Evolutionary conservation across 257 asterid species (phyloP), one percentile per base, ranked within the genome.

Genomic region (Nicotiana knightiana): DNA sequence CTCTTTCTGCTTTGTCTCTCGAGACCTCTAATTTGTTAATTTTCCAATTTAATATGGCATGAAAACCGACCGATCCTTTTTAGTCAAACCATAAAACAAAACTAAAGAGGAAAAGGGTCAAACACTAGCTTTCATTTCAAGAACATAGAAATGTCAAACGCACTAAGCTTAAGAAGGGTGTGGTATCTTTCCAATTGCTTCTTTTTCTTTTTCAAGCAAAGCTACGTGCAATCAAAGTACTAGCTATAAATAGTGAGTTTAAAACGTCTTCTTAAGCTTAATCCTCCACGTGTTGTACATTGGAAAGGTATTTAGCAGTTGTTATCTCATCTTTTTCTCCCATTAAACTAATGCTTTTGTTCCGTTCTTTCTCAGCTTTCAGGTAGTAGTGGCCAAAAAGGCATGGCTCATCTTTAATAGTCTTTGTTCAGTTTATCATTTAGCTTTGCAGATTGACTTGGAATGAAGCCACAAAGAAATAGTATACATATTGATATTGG

Each of bases 41-140:
- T 81, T 84, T 35, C 77, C 81, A 84, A 81, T 84, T 76, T 81
- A 15, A 75, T 75, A 75, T 13, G 81, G 76, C 59, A 67, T 66
- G 53, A 67, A 76, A 80, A 82, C 85, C 48, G 86, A 82, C 64
- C 51, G 9, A 67, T 68, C 51, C 46, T 39, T 28, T 64, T 55
- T 82, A 62, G 89, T 89, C 90, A 77, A 87, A 82, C 54, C 85
- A 77, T 68, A 85, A 59, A 81, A 67, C n/a, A 58, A 68, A 79
- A 16, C n/a, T 51, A 51, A 67, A n/a, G 70, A 33, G 57, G 77
- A 75, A 65, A 53, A 24, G 55, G 57, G 85, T 84, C 82, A 67
- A 85, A 66, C 82, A 35, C 64, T 68, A 10, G 54, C 51, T 39
- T 24, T 48, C 81, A 79, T 39, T 24, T 48, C 81, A 79, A 64